A percentile compares a stretch with the other conserved stretches of the same genome.
Conservation (phyloP, 2,329 filamentous ascomycete genomes). For the Basipetospora chlamydospora region DNA sequence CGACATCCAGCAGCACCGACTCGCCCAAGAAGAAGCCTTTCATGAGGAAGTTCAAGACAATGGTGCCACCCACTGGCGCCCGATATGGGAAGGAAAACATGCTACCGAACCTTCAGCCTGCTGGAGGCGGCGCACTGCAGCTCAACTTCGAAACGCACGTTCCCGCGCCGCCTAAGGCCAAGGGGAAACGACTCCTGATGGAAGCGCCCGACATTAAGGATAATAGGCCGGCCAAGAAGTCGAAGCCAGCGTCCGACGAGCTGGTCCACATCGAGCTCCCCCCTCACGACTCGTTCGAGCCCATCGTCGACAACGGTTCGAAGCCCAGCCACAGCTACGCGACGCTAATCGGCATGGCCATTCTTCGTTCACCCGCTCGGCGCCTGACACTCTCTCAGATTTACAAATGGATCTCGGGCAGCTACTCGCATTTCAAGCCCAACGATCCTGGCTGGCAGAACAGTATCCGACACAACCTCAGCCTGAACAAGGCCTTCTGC, state of each 20-base stretch:
- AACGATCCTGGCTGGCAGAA: slow-evolving; percentile 94
- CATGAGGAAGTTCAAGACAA: slow-evolving; percentile 44
- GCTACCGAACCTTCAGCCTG: slow-evolving; percentile 34
- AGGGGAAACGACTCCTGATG: slow-evolving; percentile 48
- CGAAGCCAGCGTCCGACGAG: slow-evolving; percentile 38
- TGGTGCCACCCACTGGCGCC: too few relatives aligned
- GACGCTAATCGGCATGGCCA: slow-evolving; percentile 91
- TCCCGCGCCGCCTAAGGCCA: slow-evolving; percentile 25
- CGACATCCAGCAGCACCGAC: slow-evolving; percentile 42
- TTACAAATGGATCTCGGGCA: slow-evolving; percentile 99
- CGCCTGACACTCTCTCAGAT: slow-evolving; percentile 86
- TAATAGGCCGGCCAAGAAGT: slow-evolving; percentile 51
- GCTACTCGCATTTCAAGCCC: slow-evolving; percentile 73
- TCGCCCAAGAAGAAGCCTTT: slow-evolving; percentile 54
- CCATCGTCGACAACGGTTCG: slow-evolving; percentile 67
- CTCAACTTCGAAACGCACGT: slow-evolving; percentile 1
- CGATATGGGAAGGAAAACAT: slow-evolving; percentile 46
- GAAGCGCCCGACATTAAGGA: slow-evolving; percentile 64
- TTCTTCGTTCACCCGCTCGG: slow-evolving; percentile 69
- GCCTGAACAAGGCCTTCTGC: slow-evolving; percentile 89
- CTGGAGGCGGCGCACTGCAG: too few relatives aligned
- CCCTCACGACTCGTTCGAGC: slow-evolving; percentile 64
- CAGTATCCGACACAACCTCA: slow-evolving; percentile 95
- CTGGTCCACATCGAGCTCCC: slow-evolving; percentile 23
- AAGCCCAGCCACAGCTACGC: slow-evolving; percentile 93